Conservation (phyloP, 768 basidiomycete genomes). For the Agaricus sinodeliciosus region DNA sequence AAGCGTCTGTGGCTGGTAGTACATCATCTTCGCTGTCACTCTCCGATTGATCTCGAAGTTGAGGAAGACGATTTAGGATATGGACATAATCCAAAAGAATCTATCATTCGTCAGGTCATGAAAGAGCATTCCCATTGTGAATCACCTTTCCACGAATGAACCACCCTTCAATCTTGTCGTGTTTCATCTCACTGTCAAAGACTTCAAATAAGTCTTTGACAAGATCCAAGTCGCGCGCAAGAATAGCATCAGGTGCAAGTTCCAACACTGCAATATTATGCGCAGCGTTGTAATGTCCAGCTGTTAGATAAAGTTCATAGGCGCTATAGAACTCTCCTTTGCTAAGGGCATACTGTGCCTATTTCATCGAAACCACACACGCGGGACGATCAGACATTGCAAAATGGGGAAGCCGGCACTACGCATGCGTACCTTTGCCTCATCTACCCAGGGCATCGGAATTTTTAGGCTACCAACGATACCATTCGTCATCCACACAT, state of each 20-base stretch:
- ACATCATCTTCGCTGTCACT: conserved; percentile 25
- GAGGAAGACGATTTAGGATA: conserved; percentile 53
- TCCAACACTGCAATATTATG: conserved; percentile 83
- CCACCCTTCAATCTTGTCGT: conserved; percentile 62
- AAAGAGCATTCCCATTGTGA: background rate
- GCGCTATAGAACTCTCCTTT: conserved; percentile 61
- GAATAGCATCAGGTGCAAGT: conserved; percentile 82
- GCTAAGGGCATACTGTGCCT: conserved; percentile 66
- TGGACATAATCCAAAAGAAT: conserved; percentile 68
- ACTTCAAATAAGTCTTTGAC: conserved; percentile 62
- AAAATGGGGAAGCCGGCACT: background rate
- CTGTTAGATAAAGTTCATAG: conserved; percentile 70
- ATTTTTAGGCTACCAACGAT: conserved; percentile 73
- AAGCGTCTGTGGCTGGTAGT: conserved; percentile 33
- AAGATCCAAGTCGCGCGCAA: conserved; percentile 58
- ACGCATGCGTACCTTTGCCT: conserved; percentile 60
- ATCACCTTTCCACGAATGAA: conserved; percentile 74
- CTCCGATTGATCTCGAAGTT: conserved; percentile 36
- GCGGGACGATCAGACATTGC: background rate
- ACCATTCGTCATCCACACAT: conserved; percentile 70
- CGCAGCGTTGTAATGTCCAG: conserved; percentile 64
- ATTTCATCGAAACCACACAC: background rate
- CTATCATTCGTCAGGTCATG: conserved; percentile 25
- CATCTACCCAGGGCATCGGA: conserved; percentile 83
- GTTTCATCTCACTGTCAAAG: conserved; percentile 41